These are phyloP conservation scores for Lineolata rhizophorae DNA, from an alignment of 495 filamentous ascomycete genomes.

Conservation along the genomic window DNA sequence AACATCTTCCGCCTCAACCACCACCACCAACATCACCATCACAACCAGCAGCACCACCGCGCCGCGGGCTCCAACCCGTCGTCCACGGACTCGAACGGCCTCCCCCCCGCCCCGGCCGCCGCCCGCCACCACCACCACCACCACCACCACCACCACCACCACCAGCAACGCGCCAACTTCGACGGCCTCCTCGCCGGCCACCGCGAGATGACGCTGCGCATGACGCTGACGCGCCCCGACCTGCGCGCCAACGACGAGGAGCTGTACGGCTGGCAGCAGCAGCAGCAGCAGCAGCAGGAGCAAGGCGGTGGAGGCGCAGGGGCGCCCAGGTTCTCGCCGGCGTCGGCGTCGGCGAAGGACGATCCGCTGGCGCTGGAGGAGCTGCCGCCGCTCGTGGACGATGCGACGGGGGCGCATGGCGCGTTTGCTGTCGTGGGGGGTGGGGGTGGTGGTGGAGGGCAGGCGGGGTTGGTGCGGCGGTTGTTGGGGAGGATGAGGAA, in stretches of 20 bases:
- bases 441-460: no score
- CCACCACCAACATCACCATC: background rate
- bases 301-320: background rate
- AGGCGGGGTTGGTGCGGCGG: no score
- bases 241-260: slow-evolving; percentile 46
- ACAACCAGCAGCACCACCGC: background rate
- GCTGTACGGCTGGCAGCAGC: slow-evolving; percentile 30
- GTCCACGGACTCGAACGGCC: background rate
- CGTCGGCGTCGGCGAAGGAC: background rate
- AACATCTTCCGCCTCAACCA: background rate
- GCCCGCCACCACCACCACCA: slow-evolving; percentile 5
- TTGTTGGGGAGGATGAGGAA: no score
- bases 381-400: background rate
- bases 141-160: slow-evolving; percentile 7
- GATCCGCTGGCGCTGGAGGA: slow-evolving; percentile 2
- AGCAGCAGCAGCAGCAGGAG: background rate
- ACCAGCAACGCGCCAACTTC: slow-evolving; percentile 12
- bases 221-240: slow-evolving; percentile 83
- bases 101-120: background rate
- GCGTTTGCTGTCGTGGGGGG: background rate
- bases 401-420: background rate
- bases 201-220: slow-evolving; percentile 83
- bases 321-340: slow-evolving; percentile 1
- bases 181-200: slow-evolving; percentile 17
- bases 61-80: background rate